These are phyloP conservation scores for Blastobotrys indianensis DNA, from an alignment of 1,139 yeast genomes.

Conservation along the genomic window DNA sequence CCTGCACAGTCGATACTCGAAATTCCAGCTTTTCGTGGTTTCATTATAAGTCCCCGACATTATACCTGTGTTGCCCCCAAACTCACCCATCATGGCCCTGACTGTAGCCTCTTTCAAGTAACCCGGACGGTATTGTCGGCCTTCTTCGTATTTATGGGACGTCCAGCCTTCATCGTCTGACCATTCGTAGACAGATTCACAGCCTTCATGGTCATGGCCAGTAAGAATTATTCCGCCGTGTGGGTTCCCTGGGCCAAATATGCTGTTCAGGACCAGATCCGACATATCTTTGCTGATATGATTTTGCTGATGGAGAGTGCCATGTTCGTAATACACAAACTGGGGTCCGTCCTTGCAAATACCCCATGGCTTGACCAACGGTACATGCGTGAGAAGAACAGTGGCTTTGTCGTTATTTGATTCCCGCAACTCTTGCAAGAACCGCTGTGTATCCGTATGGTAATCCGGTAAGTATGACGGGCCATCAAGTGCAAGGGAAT, in stretches of 20 bases:
- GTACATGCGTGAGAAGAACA: slow-evolving; percentile 80
- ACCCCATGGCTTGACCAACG: slow-evolving; percentile 75
- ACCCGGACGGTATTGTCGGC: background rate
- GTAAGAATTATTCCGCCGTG: slow-evolving; percentile 73
- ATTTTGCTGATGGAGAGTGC: slow-evolving; percentile 66
- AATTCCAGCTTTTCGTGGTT: slow-evolving; percentile 48
- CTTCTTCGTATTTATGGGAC: slow-evolving; percentile 24
- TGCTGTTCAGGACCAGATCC: slow-evolving; percentile 57
- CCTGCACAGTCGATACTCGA: slow-evolving; percentile 66
- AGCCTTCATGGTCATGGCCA: slow-evolving; percentile 97
- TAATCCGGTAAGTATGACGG: slow-evolving; percentile 42
- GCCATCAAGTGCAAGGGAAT: slow-evolving; percentile 81
- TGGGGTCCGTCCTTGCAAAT: slow-evolving; percentile 83
- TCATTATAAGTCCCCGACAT: slow-evolving; percentile 60
- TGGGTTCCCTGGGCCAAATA: slow-evolving; percentile 44
- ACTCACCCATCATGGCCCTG: slow-evolving; percentile 94
- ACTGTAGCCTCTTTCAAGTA: slow-evolving; percentile 72
- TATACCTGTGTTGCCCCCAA: slow-evolving; percentile 81
- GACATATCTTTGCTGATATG: slow-evolving; percentile 65
- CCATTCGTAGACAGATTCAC: slow-evolving; percentile 54
- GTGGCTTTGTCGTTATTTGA: slow-evolving; percentile 69
- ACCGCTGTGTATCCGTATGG: slow-evolving; percentile 61
- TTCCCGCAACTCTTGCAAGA: slow-evolving; percentile 49
- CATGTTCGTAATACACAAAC: slow-evolving; percentile 55
- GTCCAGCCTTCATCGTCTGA: slow-evolving; percentile 17